Evolutionary conservation across 1,139 yeast species (phyloP), one percentile per base, ranked within the genome.

Genomic region (Hanseniaspora uvarum): DNA sequence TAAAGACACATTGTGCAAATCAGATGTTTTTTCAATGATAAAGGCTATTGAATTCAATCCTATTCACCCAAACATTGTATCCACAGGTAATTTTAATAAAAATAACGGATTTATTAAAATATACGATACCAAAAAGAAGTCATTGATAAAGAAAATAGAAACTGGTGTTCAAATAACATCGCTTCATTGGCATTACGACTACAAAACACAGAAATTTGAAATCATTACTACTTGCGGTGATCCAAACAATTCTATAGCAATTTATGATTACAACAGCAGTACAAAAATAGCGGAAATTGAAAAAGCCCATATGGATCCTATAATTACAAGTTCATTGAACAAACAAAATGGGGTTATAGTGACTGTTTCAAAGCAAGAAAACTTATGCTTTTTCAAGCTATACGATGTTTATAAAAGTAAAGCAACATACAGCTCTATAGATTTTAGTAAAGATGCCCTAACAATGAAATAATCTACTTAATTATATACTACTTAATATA

Each of bases 21-120:
- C 23, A 2, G 47, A 49, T 16, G 36, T 26, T 3, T 14, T 26
- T 4, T 34, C 36, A 14, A 49, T 49, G 53, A 43, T 50, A 3
- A 94, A 94, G 68, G 97, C 98, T 1, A 70, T 94, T 55, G 81
- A 94, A 16, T 94, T 96, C 96, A 86, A 95, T 65, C 98, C 97
- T 0, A 83, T 83, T 68, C 94, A 87, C 61, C 71, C 74, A 34
- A 84, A 86, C 59, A 69, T 92, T 54, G 73, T 94, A 54, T 96
- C 97, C 10, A 85, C 96, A 2, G 99, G 98, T 5, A 36, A 40
- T 19, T 50, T 37, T 24, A 33, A 50, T n/a, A 30, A 19, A 4
- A 30, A 36, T 5, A 36, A 14, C 43, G 53, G 53, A 19, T 38
- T 28, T 38, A 86, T 94, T 57, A 89, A 92, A 68, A 88, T 94